Conservation (phyloP, 2,329 filamentous ascomycete species). For the Nannizziopsis barbatae region DNA sequence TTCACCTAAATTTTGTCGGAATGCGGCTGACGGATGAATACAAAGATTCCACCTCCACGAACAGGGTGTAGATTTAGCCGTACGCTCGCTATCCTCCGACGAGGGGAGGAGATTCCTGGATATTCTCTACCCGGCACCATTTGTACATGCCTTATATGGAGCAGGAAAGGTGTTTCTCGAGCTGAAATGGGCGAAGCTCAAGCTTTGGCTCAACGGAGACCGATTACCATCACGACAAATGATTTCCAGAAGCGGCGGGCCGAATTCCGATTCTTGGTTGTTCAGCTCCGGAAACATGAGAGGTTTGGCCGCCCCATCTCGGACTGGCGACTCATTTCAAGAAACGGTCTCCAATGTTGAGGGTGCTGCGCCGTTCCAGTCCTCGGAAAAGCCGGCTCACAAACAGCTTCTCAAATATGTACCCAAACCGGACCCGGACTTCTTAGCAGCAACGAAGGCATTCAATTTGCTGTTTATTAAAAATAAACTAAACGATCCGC, state of each 20-base stretch:
- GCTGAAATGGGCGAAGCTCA: conserved; percentile 5
- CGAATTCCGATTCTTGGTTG: not conserved
- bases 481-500: not conserved
- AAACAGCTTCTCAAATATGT: not conserved
- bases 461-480: not conserved
- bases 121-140: conserved; percentile 2
- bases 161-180: conserved; percentile 1
- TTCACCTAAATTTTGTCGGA: not conserved
- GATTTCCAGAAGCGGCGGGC: not conserved
- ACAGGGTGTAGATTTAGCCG: conserved; percentile 6
- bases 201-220: not conserved
- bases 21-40: not conserved
- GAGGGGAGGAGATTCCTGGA: conserved; percentile 12
- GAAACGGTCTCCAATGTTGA: conserved; percentile 5
- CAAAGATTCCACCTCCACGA: conserved; percentile 11
- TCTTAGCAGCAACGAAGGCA: not conserved
- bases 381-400: not conserved
- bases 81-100: conserved; percentile 10
- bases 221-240: not conserved
- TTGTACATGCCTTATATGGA: not conserved
- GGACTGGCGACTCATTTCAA: not conserved
- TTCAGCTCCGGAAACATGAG: not conserved
- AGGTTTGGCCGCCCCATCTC: not conserved
- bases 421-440: conserved; percentile 7
- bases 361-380: not conserved